Base-by-base conservation (phyloP, 148 eudicot species). In the Vaccinium darrowii region DNA sequence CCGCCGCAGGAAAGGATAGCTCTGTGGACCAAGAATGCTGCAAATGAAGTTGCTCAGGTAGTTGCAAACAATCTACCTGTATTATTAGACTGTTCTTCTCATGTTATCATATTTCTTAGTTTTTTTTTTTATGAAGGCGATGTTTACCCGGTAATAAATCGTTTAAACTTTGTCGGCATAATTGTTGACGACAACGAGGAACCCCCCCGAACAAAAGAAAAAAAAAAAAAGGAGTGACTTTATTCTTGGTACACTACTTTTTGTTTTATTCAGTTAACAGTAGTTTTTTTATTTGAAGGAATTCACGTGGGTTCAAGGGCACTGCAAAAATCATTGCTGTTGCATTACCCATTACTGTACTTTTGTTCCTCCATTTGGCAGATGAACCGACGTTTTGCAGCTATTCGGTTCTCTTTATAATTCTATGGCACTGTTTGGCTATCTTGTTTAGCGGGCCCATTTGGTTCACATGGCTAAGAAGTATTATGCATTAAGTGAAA, bases 11-110 rank as follows among this genome's bases (percentile, higher is more conserved):
- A 96, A 4, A 95, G 88, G 80, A 88, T 96, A 84, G 75, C 92
- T 62, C 18, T 96, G 23, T 96, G 99, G 98, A 96, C 99, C 57
- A 96, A 95, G 90, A 93, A 94, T 89, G 99, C 99, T 92, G 89
- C 97, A 33, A 93, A 94, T 90, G 99, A 96, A 91, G 80, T 88
- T 82, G 95, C 98, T 89, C 99, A 96, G 96, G 99, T 96, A 82
- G 84, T 65, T 47, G 33, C 69, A 27, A 19, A 82, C 39, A 52
- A 67, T 84, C n/a, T 43, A 57, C 80, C 78, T 25, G 25, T 23
- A 21, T 72, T 36, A 2, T n/a, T 7, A 8, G 21, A 62, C 69
- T 62, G 11, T 62, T 33, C 8, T 27, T 33, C 8, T 27, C 23
- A n/a, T 2, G 58, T 9, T 13, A 16, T 54, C 65, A 23, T 62